These are phyloP conservation scores for Pseudozyma thailandica DNA, from an alignment of 1,284 basidiomycete species.

Conservation along the genomic window DNA sequence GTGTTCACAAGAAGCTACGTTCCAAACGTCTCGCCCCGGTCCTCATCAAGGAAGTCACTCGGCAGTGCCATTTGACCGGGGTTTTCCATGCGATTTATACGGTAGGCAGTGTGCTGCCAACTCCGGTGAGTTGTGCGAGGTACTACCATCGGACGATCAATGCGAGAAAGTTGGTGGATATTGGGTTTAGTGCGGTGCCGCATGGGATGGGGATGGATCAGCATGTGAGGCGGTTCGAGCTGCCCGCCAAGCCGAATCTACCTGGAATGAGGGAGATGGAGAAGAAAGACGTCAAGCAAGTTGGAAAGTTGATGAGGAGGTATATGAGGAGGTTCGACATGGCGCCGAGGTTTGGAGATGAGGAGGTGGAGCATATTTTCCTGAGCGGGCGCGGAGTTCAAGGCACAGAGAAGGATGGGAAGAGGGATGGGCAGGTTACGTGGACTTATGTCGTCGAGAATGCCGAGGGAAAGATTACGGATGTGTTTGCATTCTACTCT, in stretches of 20 bases:
- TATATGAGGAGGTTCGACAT: conserved; percentile 91
- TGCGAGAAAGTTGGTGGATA: conserved; percentile 88
- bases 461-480: conserved; percentile 83
- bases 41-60: conserved; percentile 97
- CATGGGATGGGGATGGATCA: conserved; percentile 56
- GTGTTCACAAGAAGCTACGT: conserved; percentile 96
- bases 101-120: conserved; percentile 69
- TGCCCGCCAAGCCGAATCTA: conserved; percentile 39
- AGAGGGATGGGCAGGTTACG: conserved; percentile 79
- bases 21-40: conserved; percentile 95
- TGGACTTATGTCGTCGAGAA: conserved; percentile 99
- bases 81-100: conserved; percentile 99
- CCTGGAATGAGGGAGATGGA: conserved; percentile 85
- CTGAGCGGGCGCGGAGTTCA: conserved; percentile 80
- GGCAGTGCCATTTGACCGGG: conserved; percentile 87
- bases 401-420: conserved; percentile 62
- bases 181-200: conserved; percentile 80
- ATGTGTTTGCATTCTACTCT: conserved; percentile 96
- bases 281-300: conserved; percentile 78
- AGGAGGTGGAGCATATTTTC: conserved; percentile 88
- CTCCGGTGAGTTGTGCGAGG: conserved; percentile 70
- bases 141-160: conserved; percentile 95
- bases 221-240: conserved; percentile 50
- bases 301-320: conserved; percentile 78
- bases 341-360: conserved; percentile 79